These are phyloP conservation scores for Taiozyma sp. DNA, from an alignment of 1,139 yeast species.

Conservation along the genomic window DNA sequence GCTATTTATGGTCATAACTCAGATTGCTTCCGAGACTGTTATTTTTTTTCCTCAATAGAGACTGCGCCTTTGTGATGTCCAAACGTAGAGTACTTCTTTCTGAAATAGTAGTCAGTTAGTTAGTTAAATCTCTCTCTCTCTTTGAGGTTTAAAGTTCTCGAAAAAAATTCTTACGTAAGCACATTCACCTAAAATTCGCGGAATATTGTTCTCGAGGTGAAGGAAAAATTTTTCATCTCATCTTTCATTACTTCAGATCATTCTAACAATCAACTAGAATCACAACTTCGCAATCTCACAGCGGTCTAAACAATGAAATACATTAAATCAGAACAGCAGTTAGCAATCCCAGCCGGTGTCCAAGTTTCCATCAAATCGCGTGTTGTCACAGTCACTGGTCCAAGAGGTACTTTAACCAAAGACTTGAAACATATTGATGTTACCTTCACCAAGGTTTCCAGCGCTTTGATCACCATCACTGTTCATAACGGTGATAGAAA, in stretches of 20 bases:
- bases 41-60: no score
- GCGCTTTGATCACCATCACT: constrained; percentile 74
- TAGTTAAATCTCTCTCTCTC: no score
- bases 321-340: constrained; percentile 84
- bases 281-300: no score
- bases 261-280: no score
- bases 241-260: no score
- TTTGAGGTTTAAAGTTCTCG: no score
- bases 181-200: neutral
- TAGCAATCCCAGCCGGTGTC: constrained; percentile 94
- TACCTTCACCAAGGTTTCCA: constrained; percentile 74
- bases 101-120: no score
- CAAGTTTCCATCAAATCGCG: constrained; percentile 90
- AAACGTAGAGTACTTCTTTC: no score
- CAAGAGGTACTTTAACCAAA: constrained; percentile 95
- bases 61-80: no score
- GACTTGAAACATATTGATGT: constrained; percentile 94
- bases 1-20: no score
- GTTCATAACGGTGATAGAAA: constrained; percentile 99
- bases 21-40: no score
- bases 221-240: neutral
- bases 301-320: constrained; percentile 19
- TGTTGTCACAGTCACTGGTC: constrained; percentile 87
- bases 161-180: neutral
- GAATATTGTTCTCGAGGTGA: no score